Evolutionary conservation across 2,329 filamentous ascomycete genomes (phyloP), one percentile per base, ranked within the genome.

Genomic region (Monosporascus sp.): DNA sequence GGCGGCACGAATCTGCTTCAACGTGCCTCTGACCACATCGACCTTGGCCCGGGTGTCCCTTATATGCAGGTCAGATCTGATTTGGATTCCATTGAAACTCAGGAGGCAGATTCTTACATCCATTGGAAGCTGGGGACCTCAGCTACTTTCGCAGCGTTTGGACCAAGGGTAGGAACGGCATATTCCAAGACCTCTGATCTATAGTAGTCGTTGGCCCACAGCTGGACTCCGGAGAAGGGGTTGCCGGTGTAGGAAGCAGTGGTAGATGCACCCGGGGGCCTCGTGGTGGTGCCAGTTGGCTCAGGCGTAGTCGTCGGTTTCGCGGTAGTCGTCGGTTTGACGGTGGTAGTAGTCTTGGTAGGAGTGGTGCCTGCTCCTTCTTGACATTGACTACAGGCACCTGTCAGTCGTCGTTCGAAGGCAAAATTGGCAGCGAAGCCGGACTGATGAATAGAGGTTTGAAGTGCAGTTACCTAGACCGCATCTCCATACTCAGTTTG

Each of bases 91-190:
- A 34, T 34, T 34, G 31, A 34, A 34, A 34, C 31, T 5, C 31
- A 14, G 1, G 31, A 34, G 9, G 11, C 9, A 34, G 31, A 14
- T 34, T 69, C 72, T 69, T 62, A 79, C 74, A 78, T 72, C 78
- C 76, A 81, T 64, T 78, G 74, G 70, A 81, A 82, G 49, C 75
- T 76, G 51, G 79, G 77, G 11, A 82, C 76, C 54, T 80, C 73
- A 54, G 77, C 80, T 37, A 80, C 78, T 58, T 75, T 75, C 36
- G 75, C 74, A 5, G 80, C 78, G 55, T 74, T 75, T 8, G 85
- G 49, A 50, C 68, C 66, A 44, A 56, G 56, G 8, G 68, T 60
- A 43, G 50, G 47, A 41, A 49, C 61, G 48, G 66, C 59, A 46
- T 66, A 65, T n/a, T 56, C 57, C 19, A 61, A 54, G 31, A 69